Evolutionary conservation across 108 stramenopile genomes (phyloP), one percentile per base, ranked within the genome.

Genomic region (Stephanodiscus triporus): DNA sequence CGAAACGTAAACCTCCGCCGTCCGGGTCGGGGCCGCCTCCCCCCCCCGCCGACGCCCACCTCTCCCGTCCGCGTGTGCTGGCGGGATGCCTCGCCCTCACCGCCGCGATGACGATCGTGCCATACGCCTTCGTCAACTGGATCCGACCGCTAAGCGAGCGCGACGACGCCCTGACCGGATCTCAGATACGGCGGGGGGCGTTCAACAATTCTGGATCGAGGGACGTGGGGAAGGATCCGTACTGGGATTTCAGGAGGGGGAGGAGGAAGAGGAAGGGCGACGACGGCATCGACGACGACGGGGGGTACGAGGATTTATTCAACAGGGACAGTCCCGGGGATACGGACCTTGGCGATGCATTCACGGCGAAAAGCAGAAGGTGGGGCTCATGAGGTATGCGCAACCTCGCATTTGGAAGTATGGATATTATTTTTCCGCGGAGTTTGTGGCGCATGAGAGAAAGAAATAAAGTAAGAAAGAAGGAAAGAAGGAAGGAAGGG

Each of bases 181-280:
- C 86, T 11, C 86, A 87, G 66, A 84, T 84, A 17, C 84, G 88
- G 51, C 79, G 90, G 40, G 90, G 90, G 5, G 86, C 90, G 76
- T 91, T 91, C 70, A 79, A 67, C 30, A 91, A 91, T 78, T 80
- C 78, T 8, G 90, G 90, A 1, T 59, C 58, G 19, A 59, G 9
- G 38, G 93, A 94, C 82, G 91, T 77, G 0, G 93, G 93, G 0
- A 85, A 84, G 56, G 93, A 94, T 84, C 88, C 89, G 1, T 86
- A 91, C 72, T 94, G 93, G 93, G 87, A 91, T 73, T 89, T 87
- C 70, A 84, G 83, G 40, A 83, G 55, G 11, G 89, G 90, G n/a
- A 66, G 66, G 36, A 22, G 78, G 48, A 80, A 70, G 66, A 80
- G 70, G 61, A 30, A 66, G 6, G 77, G 77, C 2, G 77, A 78